Percentiles rank a stretch among this genome's conserved stretches.
Conservation (phyloP, 2,329 filamentous ascomycete genomes). For the Arthrobotrys megalospora region DNA sequence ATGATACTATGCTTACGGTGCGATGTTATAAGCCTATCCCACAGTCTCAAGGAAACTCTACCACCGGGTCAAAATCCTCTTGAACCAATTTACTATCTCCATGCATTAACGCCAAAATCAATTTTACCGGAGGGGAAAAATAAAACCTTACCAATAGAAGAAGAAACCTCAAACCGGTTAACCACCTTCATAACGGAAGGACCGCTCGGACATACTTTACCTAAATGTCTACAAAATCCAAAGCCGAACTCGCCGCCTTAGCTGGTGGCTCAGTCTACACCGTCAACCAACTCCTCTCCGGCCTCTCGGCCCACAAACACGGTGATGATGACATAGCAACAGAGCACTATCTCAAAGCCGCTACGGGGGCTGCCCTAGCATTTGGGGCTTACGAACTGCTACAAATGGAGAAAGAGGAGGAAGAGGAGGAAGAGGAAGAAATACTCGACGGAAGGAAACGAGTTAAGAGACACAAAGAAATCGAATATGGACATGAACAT, state of each 20-base stretch:
- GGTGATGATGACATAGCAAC: not conserved
- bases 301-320: constrained; percentile 5
- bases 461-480: constrained; percentile 1
- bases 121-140: too few relatives aligned
- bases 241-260: constrained; percentile 6
- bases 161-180: too few relatives aligned
- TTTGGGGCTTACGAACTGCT: not conserved
- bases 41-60: too few relatives aligned
- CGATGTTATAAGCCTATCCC: too few relatives aligned
- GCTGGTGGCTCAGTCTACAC: constrained; percentile 9
- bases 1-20: too few relatives aligned
- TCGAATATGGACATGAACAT: constrained; percentile 7
- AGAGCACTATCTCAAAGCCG: constrained; percentile 19
- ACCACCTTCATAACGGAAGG: too few relatives aligned
- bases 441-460: too few relatives aligned
- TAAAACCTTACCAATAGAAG: too few relatives aligned
- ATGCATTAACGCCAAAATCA: too few relatives aligned
- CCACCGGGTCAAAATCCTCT: too few relatives aligned
- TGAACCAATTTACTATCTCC: too few relatives aligned
- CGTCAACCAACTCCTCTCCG: constrained; percentile 1
- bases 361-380: not conserved
- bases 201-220: not conserved
- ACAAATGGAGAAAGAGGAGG: not conserved
- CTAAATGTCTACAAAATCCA: constrained; percentile 8
- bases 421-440: not conserved